Conservation (phyloP, 257 asterid genomes). For the Solanum medicagineum region DNA sequence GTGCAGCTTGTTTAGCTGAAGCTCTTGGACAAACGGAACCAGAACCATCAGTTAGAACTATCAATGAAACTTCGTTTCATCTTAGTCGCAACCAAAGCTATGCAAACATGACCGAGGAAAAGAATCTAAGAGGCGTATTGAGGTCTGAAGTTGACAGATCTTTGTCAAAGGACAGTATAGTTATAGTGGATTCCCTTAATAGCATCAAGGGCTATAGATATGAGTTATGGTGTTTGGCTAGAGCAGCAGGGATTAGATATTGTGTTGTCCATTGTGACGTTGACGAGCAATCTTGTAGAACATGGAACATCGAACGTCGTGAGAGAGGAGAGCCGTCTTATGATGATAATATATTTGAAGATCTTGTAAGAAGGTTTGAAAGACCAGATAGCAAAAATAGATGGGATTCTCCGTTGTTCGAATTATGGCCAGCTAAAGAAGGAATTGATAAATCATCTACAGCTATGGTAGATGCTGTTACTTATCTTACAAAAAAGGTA, state of each 20-base stretch:
- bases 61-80: conserved; percentile 74
- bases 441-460: conserved; percentile 48
- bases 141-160: conserved; percentile 98
- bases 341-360: conserved; percentile 59
- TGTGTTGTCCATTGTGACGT: conserved; percentile 79
- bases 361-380: conserved; percentile 80
- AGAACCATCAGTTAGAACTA: conserved; percentile 49
- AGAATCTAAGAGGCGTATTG: conserved; percentile 79
- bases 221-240: conserved; percentile 96
- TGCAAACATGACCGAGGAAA: conserved; percentile 79
- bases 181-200: conserved; percentile 84
- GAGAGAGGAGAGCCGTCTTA: conserved; percentile 39
- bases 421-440: conserved; percentile 63
- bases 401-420: conserved; percentile 96
- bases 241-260: conserved; percentile 85
- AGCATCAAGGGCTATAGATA: conserved; percentile 96
- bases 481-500: conserved; percentile 63
- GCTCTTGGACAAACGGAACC: conserved; percentile 71
- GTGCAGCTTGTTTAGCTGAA: conserved; percentile 61
- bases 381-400: conserved; percentile 83
- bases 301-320: conserved; percentile 66
- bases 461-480: conserved; percentile 63
- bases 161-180: conserved; percentile 55
- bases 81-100: conserved; percentile 77
- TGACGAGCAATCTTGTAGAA: conserved; percentile 41